Base-by-base conservation (phyloP, 345 rosid species). In the Eucalyptus curtisii region DNA sequence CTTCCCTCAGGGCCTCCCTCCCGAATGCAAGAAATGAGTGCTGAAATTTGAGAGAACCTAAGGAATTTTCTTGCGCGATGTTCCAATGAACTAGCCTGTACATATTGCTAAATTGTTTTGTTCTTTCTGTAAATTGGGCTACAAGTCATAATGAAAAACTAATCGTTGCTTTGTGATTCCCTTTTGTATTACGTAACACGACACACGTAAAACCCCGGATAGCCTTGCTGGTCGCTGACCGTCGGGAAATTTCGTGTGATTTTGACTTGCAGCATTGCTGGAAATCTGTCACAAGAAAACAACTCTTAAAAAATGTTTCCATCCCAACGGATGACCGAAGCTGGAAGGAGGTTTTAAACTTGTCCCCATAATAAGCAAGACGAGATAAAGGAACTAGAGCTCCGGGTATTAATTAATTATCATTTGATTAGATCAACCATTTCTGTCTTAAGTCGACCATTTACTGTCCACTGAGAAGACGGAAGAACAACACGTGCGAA, bases 1-100 rank as follows among this genome's bases (percentile, higher is more conserved):
- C 42, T 95, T 93, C 91, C 95, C 94, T 59, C 92, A 90, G 49
- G 95, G 96, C 85, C 91, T 93, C 86, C 95, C 96, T 7, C 88
- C 91, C 6, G 95, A 94, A 87, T 95, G 96, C 87, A 50, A 86
- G 85, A 71, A 64, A 15, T 64, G 40, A 64, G 76, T 3, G 10
- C 20, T 16, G 10, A 64, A 64, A 14, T n/a, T 64, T 2, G 20
- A 7, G 20, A 15, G 37, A n/a, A 64, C 76, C 5, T 14, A 7
- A 64, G 19, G 31, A 4, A n/a, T n/a, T 64, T 64, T 61, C 40
- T 15, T 15, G 76, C 40, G 9, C 76, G 5, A 61, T n/a, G 40
- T 14, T 64, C 76, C 3, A 3, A n/a, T 64, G 15, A 3, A 64
- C 33, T n/a, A 64, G 76, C 76, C 19, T 64, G 76, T n/a, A 4